Percentiles rank a stretch among this genome's conserved stretches.
These are phyloP conservation scores for Seminavis robusta DNA, from an alignment of 108 stramenopile genomes.

Conservation along the genomic window DNA sequence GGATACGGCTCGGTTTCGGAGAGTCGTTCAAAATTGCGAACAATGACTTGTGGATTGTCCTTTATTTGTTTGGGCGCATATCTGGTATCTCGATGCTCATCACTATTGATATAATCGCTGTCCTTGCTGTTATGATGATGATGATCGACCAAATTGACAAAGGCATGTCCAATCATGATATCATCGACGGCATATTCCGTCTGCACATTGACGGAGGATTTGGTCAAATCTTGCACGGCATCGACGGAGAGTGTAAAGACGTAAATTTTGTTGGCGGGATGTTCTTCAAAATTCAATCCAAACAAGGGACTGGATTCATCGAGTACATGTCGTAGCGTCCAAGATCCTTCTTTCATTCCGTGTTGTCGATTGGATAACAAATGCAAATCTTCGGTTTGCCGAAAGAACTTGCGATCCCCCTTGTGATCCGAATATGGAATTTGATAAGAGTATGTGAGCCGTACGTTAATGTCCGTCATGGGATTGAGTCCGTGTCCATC, in stretches of 20 bases:
- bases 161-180: slow-evolving; percentile 18
- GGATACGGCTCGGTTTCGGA: slow-evolving; percentile 14
- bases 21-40: slow-evolving; percentile 4
- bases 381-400: slow-evolving; percentile 14
- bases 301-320: slow-evolving; percentile 27
- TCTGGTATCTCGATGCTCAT: too few species aligned
- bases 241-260: slow-evolving; percentile 15
- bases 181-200: slow-evolving; percentile 11
- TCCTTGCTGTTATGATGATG: too few species aligned
- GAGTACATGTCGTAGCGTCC: slow-evolving; percentile 18
- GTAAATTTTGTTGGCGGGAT: slow-evolving; percentile 21
- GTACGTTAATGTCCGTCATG: slow-evolving; percentile 22
- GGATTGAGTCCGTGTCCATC: slow-evolving; percentile 22
- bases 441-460: slow-evolving; percentile 16
- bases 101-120: too few species aligned
- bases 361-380: slow-evolving; percentile 13
- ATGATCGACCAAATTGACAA: background rate
- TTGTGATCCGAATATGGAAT: slow-evolving; percentile 20
- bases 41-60: too few species aligned
- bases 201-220: slow-evolving; percentile 13
- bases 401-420: slow-evolving; percentile 11
- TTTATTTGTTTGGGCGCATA: too few species aligned
- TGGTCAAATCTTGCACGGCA: slow-evolving; percentile 26
- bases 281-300: slow-evolving; percentile 20
- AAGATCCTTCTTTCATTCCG: slow-evolving; percentile 8